Evolutionary conservation across 1,284 basidiomycete genomes (phyloP).

Genomic region (Xanthoconium separans): DNA sequence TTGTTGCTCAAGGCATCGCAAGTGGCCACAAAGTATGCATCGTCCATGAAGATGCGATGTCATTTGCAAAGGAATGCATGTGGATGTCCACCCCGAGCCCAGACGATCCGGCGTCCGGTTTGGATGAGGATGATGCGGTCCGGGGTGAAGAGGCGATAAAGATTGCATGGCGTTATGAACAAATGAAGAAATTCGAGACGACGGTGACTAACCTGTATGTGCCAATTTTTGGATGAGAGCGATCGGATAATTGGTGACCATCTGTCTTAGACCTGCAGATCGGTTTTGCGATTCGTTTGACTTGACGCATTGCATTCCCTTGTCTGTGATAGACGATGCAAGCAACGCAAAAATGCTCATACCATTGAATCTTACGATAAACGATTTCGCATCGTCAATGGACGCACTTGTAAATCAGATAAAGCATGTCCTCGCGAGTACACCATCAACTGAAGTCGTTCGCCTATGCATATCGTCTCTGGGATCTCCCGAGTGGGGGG

Average conservation of each 20-base stretch:
- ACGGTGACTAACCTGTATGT: conserved; percentile 64
- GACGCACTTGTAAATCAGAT: conserved; percentile 16
- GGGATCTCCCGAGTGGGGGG: conserved; percentile 75
- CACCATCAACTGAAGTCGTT: conserved; percentile 37
- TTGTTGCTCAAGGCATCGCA: conserved; percentile 81
- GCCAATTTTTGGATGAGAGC: conserved; percentile 16
- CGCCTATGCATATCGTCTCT: conserved; percentile 71
- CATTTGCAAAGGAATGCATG: conserved; percentile 72
- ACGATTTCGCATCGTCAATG: conserved; percentile 7
- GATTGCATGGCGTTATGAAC: conserved; percentile 96
- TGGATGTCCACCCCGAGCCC: conserved; percentile 55
- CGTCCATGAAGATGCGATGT: conserved; percentile 56
- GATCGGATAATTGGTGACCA: conserved; percentile 11
- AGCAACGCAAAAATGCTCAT: conserved; percentile 38
- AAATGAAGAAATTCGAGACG: conserved; percentile 89
- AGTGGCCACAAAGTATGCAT: conserved; percentile 69
- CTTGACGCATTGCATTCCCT: conserved; percentile 60
- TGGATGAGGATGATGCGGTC: conserved; percentile 32
- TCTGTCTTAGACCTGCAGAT: conserved; percentile 45
- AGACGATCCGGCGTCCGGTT: conserved; percentile 15
- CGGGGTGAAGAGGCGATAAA: conserved; percentile 59
- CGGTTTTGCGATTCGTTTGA: conserved; percentile 75
- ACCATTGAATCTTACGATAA: conserved; percentile 29
- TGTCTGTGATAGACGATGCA: conserved; percentile 46
- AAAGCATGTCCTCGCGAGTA: conserved; percentile 19